Evolutionary conservation across 495 filamentous ascomycete species (phyloP).

Genomic region (Penicillium chermesinum): DNA sequence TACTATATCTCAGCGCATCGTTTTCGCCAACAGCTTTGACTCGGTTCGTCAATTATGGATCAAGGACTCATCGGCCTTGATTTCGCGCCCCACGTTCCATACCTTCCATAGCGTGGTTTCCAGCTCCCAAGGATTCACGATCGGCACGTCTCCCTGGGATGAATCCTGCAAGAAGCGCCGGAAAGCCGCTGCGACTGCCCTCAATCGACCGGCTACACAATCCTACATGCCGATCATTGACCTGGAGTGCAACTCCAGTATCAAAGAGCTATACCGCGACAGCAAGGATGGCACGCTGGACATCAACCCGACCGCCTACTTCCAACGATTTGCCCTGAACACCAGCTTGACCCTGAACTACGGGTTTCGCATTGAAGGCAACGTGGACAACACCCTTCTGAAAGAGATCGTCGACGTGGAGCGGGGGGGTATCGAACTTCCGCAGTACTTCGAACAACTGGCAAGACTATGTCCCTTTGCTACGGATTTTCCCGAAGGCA

Average conservation of each 20-base stretch:
- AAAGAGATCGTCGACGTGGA: slow-evolving; percentile 61
- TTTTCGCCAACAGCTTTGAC: slow-evolving; percentile 67
- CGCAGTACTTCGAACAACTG: slow-evolving; percentile 64
- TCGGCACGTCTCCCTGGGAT: slow-evolving; percentile 71
- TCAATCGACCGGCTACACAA: slow-evolving; percentile 62
- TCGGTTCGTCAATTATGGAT: slow-evolving; percentile 66
- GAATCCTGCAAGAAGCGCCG: slow-evolving; percentile 65
- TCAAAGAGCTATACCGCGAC: slow-evolving; percentile 58
- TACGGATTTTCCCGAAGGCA: slow-evolving; percentile 52
- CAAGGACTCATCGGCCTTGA: slow-evolving; percentile 64
- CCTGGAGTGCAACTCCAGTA: slow-evolving; percentile 58
- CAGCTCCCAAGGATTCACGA: slow-evolving; percentile 64
- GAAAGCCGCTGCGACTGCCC: slow-evolving; percentile 64
- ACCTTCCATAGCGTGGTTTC: slow-evolving; percentile 71
- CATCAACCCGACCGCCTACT: slow-evolving; percentile 60
- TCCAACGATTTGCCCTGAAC: slow-evolving; percentile 63
- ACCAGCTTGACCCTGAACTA: slow-evolving; percentile 64
- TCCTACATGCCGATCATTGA: slow-evolving; percentile 71
- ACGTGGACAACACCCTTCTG: slow-evolving; percentile 52
- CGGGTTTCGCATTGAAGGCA: slow-evolving; percentile 57
- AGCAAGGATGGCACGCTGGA: slow-evolving; percentile 51
- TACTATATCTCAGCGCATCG: slow-evolving; percentile 44
- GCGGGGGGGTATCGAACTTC: slow-evolving; percentile 57
- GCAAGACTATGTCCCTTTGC: slow-evolving; percentile 63
- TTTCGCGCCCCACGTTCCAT: slow-evolving; percentile 64